Conservation (phyloP, 73 alveolate genomes). For the Breviolum minutum region DNA sequence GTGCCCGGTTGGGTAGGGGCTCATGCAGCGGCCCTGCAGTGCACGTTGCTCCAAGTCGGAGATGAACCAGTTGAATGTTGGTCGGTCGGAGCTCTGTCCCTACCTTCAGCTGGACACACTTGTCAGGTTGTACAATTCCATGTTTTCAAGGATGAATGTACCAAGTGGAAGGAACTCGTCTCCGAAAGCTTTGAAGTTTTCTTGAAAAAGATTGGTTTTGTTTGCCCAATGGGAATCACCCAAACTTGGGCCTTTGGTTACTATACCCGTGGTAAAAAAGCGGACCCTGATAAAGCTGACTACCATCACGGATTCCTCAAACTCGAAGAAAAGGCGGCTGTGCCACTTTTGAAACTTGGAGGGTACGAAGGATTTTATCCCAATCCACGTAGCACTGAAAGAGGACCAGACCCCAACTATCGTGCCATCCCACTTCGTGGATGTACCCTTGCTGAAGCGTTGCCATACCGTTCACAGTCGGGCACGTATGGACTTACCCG, state of each 20-base stretch:
- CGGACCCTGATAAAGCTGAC: background rate
- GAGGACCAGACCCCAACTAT: background rate
- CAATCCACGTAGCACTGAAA: background rate
- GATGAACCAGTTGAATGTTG: background rate
- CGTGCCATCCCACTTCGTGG: background rate
- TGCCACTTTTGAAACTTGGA: background rate
- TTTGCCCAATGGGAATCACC: background rate
- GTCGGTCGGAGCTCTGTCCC: background rate
- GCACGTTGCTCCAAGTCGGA: background rate
- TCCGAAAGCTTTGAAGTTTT: background rate
- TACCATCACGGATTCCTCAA: background rate
- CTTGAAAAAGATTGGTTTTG: background rate
- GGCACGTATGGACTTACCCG: background rate
- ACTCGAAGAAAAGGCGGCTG: too few relatives aligned
- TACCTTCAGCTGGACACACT: background rate
- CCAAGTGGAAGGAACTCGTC: background rate
- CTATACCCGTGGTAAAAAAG: background rate
- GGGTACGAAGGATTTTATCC: background rate
- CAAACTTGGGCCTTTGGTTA: background rate
- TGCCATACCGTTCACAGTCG: background rate
- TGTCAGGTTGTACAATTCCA: background rate
- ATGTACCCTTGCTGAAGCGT: background rate
- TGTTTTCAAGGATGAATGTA: background rate
- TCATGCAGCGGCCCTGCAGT: background rate
- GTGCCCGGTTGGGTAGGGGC: background rate